Evolutionary conservation across 2,329 filamentous ascomycete species (phyloP).

Genomic region (Sphaerulina musiva): DNA sequence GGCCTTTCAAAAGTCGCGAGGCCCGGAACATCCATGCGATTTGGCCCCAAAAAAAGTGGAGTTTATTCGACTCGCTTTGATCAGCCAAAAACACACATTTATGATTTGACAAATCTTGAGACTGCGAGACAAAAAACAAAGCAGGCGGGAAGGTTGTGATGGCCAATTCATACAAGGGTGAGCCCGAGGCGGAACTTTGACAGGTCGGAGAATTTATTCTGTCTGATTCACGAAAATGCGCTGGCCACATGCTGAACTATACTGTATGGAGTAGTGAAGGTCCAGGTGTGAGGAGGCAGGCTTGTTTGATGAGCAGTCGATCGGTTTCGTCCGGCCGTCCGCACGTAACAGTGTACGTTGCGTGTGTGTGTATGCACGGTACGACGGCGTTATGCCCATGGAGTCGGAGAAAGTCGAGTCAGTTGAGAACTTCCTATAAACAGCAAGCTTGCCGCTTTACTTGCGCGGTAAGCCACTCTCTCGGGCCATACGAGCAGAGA

Average conservation of each 20-base stretch:
- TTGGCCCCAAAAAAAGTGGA: neutral
- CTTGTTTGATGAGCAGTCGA: conserved; percentile 13
- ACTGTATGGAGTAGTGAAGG: neutral
- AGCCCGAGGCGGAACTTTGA: neutral
- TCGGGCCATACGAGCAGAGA: neutral
- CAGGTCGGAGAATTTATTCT: too few species aligned
- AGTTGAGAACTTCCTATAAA: neutral
- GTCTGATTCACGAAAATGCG: too few species aligned
- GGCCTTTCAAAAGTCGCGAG: neutral
- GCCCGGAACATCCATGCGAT: neutral
- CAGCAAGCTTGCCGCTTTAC: neutral
- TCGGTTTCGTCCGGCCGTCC: neutral
- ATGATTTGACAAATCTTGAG: neutral
- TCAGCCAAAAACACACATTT: neutral
- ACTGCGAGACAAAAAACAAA: neutral
- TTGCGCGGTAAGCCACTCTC: conserved; percentile 5
- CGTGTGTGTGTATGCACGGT: too few species aligned
- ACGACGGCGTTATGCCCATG: too few species aligned
- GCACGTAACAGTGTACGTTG: too few species aligned
- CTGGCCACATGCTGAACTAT: neutral
- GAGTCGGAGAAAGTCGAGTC: conserved; percentile 8
- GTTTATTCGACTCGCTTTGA: neutral
- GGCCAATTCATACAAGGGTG: neutral
- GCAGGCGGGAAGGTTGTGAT: neutral
- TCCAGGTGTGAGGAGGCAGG: neutral